phyloP scores from a whole-genome alignment of 805 yeast species.

The Starmerella sp. region DNA sequence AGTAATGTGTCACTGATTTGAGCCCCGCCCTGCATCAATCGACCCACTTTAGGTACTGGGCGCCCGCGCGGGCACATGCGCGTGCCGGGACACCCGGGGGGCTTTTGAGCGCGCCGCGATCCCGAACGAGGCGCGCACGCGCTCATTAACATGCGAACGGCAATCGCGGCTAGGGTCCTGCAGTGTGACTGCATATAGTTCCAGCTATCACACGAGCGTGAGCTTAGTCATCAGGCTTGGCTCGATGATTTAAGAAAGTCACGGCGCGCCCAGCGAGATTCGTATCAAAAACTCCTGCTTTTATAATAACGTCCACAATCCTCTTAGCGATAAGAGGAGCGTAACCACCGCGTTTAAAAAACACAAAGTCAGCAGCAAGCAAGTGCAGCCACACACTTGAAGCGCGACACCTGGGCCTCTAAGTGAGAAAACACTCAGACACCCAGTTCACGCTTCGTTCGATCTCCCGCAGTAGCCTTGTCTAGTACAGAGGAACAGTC shows the following conservation, averaged over 20 bases:
- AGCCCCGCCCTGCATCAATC: no score
- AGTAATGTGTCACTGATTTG: no score
- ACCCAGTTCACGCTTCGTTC: slow-evolving; percentile 5
- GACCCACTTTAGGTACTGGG: no score
- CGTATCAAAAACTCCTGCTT: background rate
- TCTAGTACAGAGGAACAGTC: slow-evolving; percentile 14
- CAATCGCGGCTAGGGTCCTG: slow-evolving; percentile 3
- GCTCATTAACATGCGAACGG: background rate
- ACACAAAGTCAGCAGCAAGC: background rate
- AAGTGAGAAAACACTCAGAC: background rate
- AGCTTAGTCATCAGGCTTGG: background rate
- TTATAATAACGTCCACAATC: background rate
- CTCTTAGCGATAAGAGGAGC: background rate
- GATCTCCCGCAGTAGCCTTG: slow-evolving; percentile 3
- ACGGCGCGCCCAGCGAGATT: background rate
- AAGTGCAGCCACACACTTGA: background rate
- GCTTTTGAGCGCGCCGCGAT: no score
- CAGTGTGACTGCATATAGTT: slow-evolving; percentile 6
- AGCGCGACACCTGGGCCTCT: slow-evolving; percentile 6
- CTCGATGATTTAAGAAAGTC: background rate
- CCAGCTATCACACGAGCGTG: background rate
- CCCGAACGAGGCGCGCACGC: background rate
- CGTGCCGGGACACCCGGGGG: no score
- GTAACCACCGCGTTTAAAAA: background rate
- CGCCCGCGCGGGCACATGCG: no score